Conservation (phyloP, 768 basidiomycete genomes). For the Harrya chromipes region DNA sequence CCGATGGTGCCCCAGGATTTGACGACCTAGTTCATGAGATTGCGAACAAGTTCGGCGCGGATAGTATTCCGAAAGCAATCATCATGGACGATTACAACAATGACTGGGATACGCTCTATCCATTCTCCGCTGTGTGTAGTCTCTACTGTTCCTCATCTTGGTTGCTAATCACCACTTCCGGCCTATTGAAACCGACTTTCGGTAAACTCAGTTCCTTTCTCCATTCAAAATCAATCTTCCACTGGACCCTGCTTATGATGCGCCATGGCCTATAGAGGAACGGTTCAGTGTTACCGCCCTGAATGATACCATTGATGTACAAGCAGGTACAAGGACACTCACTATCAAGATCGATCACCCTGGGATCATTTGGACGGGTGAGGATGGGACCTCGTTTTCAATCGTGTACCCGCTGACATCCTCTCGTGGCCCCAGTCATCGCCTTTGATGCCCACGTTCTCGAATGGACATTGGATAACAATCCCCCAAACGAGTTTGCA, state of each 20-base stretch:
- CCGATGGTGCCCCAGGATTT: slow-evolving; percentile 82
- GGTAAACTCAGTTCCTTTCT: slow-evolving; percentile 62
- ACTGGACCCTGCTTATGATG: slow-evolving; percentile 45
- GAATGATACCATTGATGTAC: slow-evolving; percentile 52
- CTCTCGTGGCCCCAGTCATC: slow-evolving; percentile 47
- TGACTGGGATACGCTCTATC: slow-evolving; percentile 88
- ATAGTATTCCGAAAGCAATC: slow-evolving; percentile 42
- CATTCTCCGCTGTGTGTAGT: slow-evolving; percentile 64
- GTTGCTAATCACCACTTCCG: not conserved
- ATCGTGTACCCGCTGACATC: not conserved
- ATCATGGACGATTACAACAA: slow-evolving; percentile 73
- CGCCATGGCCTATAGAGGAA: slow-evolving; percentile 42
- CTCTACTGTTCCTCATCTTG: not conserved
- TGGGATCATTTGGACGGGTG: slow-evolving; percentile 84
- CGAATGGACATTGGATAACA: slow-evolving; percentile 76
- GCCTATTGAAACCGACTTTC: not conserved
- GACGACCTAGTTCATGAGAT: slow-evolving; percentile 58
- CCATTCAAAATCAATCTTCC: slow-evolving; percentile 77
- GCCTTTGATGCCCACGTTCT: slow-evolving; percentile 91
- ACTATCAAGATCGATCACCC: slow-evolving; percentile 73
- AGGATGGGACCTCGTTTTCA: slow-evolving; percentile 8
- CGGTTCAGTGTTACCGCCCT: slow-evolving; percentile 55
- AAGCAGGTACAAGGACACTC: slow-evolving; percentile 63
- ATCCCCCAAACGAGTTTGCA: slow-evolving; percentile 69
- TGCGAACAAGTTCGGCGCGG: slow-evolving; percentile 54